Evolutionary conservation across 208 protist genomes (phyloP).

Genomic region (Acanthamoeba lenticulata): DNA sequence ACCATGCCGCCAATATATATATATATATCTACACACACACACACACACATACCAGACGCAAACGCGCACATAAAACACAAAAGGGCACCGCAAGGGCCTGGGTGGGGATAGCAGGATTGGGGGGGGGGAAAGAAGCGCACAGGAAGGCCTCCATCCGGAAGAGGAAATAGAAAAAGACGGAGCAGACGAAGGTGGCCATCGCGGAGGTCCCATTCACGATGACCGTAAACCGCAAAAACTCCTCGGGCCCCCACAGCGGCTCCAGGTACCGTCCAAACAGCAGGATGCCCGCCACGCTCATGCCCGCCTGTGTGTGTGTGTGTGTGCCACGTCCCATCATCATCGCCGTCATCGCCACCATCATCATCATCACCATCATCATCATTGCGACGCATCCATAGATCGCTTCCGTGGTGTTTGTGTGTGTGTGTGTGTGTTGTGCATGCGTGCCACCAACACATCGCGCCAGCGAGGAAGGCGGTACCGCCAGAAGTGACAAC

Average conservation of each 20-base stretch:
- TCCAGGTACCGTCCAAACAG: constrained; percentile 22
- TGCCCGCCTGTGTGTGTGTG: not conserved
- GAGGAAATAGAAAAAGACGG: not conserved
- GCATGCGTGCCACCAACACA: too few species aligned
- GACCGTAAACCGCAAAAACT: not conserved
- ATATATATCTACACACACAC: too few species aligned
- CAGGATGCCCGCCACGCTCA: not conserved
- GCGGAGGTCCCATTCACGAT: not conserved
- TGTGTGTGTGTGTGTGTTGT: constrained; percentile 27
- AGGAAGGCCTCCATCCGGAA: not conserved
- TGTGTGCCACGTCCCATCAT: too few species aligned
- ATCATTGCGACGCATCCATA: too few species aligned
- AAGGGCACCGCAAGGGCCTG: not conserved
- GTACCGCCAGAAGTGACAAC: not conserved
- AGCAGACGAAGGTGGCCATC: not conserved
- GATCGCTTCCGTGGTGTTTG: too few species aligned
- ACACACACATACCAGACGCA: too few species aligned
- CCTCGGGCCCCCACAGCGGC: not conserved
- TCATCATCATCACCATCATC: not conserved
- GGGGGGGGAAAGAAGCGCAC: not conserved
- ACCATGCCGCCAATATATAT: too few species aligned
- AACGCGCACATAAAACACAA: too few species aligned
- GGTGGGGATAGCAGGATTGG: not conserved
- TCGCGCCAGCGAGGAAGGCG: not conserved
- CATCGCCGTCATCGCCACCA: not conserved